Conservation (phyloP, 2,329 filamentous ascomycete genomes). For the Exophiala mesophila region DNA sequence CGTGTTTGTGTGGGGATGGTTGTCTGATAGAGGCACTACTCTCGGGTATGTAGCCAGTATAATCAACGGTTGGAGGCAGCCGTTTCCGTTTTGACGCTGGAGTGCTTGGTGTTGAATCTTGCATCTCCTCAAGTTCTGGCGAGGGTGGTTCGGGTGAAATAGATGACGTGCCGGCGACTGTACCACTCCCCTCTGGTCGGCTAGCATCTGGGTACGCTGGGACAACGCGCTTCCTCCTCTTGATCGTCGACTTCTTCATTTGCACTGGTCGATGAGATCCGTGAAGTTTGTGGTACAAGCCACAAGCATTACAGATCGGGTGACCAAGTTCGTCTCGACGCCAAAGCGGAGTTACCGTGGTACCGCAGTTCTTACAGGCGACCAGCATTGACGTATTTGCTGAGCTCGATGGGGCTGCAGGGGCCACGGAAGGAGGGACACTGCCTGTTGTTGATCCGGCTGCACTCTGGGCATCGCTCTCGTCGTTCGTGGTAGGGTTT, state of each 20-base stretch:
- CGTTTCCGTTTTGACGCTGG: constrained; percentile 28
- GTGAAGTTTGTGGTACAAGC: constrained; percentile 93
- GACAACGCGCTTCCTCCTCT: constrained; percentile 89
- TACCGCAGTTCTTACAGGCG: constrained; percentile 94
- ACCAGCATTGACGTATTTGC: constrained; percentile 56
- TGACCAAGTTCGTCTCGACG: constrained; percentile 88
- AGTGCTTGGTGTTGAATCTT: constrained; percentile 15
- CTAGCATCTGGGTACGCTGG: constrained; percentile 57
- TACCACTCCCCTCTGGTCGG: constrained; percentile 12
- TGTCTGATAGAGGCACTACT: constrained; percentile 31
- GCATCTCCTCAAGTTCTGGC: constrained; percentile 10
- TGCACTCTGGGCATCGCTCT: constrained; percentile 9
- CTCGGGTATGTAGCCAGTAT: constrained; percentile 42
- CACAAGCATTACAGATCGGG: constrained; percentile 97
- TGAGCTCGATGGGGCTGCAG: constrained; percentile 9
- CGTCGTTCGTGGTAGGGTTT: constrained; percentile 1
- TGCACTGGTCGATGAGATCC: constrained; percentile 86
- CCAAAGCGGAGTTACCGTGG: constrained; percentile 95
- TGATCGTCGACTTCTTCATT: constrained; percentile 99
- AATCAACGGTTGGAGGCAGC: constrained; percentile 45
- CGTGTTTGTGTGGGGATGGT: constrained; percentile 21
- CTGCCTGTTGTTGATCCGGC: constrained; percentile 7
- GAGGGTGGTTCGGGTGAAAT: constrained; percentile 18
- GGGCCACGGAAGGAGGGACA: constrained; percentile 4
- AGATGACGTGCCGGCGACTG: constrained; percentile 12